Conservation (phyloP, 164 flowering plant species). For the Liriodendron chinense region DNA sequence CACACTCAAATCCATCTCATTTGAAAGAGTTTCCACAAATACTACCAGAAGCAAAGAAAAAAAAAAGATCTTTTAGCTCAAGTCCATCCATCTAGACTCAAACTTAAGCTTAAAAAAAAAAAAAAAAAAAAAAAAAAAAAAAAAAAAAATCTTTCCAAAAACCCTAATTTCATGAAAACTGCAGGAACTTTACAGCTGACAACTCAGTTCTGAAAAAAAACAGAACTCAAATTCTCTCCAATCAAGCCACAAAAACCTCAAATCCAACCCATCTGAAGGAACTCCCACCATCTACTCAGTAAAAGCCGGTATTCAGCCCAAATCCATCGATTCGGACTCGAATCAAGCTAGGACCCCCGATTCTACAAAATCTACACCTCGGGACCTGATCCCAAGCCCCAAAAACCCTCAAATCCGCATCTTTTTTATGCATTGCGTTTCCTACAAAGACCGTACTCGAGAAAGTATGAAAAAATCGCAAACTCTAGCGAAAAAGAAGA, state of each 20-base stretch:
- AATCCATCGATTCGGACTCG: slow-evolving; percentile 6
- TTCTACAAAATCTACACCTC: background rate
- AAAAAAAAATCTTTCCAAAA: background rate
- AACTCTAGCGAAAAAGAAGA: background rate
- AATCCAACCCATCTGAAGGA: background rate
- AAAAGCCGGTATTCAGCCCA: background rate
- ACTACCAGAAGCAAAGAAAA: background rate
- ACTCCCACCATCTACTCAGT: background rate
- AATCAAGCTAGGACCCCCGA: slow-evolving; percentile 4
- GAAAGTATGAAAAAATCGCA: background rate
- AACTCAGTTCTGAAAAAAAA: background rate
- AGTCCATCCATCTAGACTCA: background rate
- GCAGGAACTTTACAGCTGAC: background rate
- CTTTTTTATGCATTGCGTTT: background rate
- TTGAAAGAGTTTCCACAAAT: background rate
- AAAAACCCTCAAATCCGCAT: background rate
- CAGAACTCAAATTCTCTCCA: slow-evolving; percentile 1
- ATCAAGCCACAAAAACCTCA: slow-evolving; percentile 6
- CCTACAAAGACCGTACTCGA: background rate
- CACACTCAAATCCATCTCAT: background rate
- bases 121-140: background rate
- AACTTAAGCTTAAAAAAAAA: background rate
- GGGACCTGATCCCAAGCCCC: background rate
- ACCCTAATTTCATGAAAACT: background rate
- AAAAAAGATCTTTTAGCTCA: background rate